Evolutionary conservation across 2,329 filamentous ascomycete species (phyloP), one percentile per base, ranked within the genome.

Genomic region (Sphaerostilbella broomeana): DNA sequence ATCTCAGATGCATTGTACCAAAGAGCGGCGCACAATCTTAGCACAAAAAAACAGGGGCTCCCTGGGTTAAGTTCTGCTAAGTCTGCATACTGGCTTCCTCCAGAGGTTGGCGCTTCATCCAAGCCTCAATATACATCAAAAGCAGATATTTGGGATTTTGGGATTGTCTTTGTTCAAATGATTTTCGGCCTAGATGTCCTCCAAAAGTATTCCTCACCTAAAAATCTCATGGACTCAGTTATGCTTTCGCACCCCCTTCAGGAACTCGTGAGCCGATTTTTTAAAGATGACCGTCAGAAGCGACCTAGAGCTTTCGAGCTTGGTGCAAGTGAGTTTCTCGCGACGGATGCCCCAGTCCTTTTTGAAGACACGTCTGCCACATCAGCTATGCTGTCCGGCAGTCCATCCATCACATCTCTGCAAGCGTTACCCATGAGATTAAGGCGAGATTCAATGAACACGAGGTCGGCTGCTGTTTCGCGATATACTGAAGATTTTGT

Each of bases 91-190:
- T 95, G 89, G 89, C 63, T 84, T 6, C 79, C 89, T 2, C 84
- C 88, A 1, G 88, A 95, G 61, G 72, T 88, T 35, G 74, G 76
- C 20, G 73, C 67, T 32, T 72, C 69, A 1, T 76, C 73, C 43
- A 81, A 75, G 19, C 72, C 72, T 20, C 69, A 83, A 59, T 70
- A 82, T 63, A 79, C 75, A 2, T 75, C 75, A 52, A 95, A 95
- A 59, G 86, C 87, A 0, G 92, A 97, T 58, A 77, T 97, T 7
- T 98, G 92, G 92, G 86, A 95, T 49, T 79, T 98, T 52, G 92
- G 92, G 4, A 78, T 95, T 20, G 76, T 95, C 5, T 85, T 95
- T 51, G 62, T 95, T 26, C 90, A 98, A 58, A 95, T 97, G 87
- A 75, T 92, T 4, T 90, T 95, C 58, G 92, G 92, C 2, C 70